Percentiles rank a stretch among this genome's conserved stretches.
phyloP scores from a whole-genome alignment of 805 yeast genomes.

The Cyberlindnera petersonii region DNA sequence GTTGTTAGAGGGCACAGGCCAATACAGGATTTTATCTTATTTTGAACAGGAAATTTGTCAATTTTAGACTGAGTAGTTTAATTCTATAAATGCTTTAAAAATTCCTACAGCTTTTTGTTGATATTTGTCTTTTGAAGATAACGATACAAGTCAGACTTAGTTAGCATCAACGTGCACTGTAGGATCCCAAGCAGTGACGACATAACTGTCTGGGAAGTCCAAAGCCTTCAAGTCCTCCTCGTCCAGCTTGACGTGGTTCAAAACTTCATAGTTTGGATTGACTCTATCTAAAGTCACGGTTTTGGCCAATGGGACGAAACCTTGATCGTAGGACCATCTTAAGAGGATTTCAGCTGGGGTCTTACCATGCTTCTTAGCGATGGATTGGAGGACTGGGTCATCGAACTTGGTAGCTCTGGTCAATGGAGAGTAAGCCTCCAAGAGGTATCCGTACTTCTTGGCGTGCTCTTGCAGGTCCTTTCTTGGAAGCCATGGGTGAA shows the following conservation, averaged over 20 bases:
- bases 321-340: slow-evolving; percentile 71
- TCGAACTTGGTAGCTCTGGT: slow-evolving; percentile 55
- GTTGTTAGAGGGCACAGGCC: too few species aligned
- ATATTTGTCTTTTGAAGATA: too few species aligned
- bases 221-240: slow-evolving; percentile 38
- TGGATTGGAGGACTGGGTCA: slow-evolving; percentile 47
- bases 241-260: slow-evolving; percentile 40
- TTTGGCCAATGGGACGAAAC: slow-evolving; percentile 69
- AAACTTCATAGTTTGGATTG: slow-evolving; percentile 50
- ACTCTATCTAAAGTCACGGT: slow-evolving; percentile 52
- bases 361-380: slow-evolving; percentile 46
- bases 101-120: too few species aligned
- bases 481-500: slow-evolving; percentile 65
- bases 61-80: too few species aligned
- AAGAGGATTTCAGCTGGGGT: slow-evolving; percentile 61
- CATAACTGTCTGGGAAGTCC: slow-evolving; percentile 47
- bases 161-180: too few species aligned
- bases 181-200: slow-evolving; percentile 64
- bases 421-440: slow-evolving; percentile 78
- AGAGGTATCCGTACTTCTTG: slow-evolving; percentile 44
- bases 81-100: too few species aligned
- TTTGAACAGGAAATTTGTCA: too few species aligned
- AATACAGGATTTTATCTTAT: too few species aligned
- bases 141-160: too few species aligned
- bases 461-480: slow-evolving; percentile 50